Evolutionary conservation across 306 rosid species (phyloP).

Genomic region (Begonia loranthoides): DNA sequence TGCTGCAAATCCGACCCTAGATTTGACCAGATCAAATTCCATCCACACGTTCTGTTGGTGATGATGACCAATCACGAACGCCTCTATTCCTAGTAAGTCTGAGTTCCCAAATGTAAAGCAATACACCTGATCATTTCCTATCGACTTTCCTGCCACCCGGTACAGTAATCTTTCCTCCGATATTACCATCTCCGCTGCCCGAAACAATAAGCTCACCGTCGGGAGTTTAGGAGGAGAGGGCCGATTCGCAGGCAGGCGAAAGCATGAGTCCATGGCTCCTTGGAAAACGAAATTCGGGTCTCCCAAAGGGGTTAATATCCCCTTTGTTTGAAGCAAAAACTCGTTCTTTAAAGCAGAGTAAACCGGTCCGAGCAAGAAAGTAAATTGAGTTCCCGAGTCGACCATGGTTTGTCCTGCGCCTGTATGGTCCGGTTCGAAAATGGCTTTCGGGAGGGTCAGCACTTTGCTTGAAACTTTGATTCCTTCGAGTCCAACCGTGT

Average conservation of each 20-base stretch:
- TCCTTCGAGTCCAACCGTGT: constrained; percentile 58
- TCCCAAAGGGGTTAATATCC: constrained; percentile 12
- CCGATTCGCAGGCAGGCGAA: constrained; percentile 8
- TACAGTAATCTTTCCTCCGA: constrained; percentile 47
- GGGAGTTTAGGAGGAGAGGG: constrained; percentile 23
- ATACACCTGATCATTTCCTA: constrained; percentile 34
- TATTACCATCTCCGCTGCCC: constrained; percentile 66
- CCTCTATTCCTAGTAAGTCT: constrained; percentile 56
- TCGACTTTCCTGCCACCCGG: constrained; percentile 37
- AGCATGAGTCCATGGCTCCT: constrained; percentile 78
- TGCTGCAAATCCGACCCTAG: constrained; percentile 62
- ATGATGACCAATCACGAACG: constrained; percentile 65
- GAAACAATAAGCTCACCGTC: constrained; percentile 42
- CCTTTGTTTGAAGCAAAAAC: constrained; percentile 37
- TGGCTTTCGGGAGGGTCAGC: constrained; percentile 28
- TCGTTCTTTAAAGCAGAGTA: constrained; percentile 53
- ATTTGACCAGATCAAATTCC: constrained; percentile 67
- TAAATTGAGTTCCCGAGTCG: constrained; percentile 82
- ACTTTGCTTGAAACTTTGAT: constrained; percentile 33
- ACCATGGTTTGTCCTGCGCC: constrained; percentile 93
- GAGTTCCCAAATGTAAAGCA: constrained; percentile 83
- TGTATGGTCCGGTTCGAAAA: constrained; percentile 52
- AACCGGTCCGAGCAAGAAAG: constrained; percentile 66
- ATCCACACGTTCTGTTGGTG: constrained; percentile 90
- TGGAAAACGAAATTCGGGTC: constrained; percentile 63